Evolutionary conservation across 2,329 filamentous ascomycete species (phyloP).

Genomic region (Juglanconis juglandina): DNA sequence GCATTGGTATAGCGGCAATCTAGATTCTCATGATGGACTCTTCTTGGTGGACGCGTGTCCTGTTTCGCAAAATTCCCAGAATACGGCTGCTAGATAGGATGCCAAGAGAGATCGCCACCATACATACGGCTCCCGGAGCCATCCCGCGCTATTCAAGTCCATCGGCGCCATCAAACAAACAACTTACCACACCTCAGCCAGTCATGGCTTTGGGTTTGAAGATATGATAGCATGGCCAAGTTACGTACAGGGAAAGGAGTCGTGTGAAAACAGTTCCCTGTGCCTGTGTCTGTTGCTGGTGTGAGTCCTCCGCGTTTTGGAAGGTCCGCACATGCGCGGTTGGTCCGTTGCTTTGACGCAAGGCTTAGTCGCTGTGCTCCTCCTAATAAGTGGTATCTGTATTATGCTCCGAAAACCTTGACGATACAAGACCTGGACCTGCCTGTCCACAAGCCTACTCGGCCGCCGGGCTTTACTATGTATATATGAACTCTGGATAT

Average conservation of each 20-base stretch:
- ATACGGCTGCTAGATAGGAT: neutral
- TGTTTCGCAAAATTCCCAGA: neutral
- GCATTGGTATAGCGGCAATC: neutral
- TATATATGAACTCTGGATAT: neutral
- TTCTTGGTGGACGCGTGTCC: neutral
- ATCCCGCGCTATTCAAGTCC: no score
- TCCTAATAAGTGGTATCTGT: slow-evolving; percentile 15
- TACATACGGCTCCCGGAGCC: neutral
- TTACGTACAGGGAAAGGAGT: no score
- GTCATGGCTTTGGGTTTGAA: no score
- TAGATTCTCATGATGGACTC: neutral
- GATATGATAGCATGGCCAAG: no score
- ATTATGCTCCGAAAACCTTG: slow-evolving; percentile 4
- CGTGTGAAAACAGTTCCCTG: no score
- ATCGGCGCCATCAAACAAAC: no score
- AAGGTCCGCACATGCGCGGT: no score
- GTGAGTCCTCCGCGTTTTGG: no score
- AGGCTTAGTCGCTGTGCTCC: neutral
- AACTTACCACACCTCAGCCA: no score
- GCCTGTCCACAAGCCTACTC: neutral
- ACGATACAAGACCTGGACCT: neutral
- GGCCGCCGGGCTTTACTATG: neutral
- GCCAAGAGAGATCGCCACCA: neutral
- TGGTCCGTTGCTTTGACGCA: neutral
- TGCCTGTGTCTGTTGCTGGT: no score